Conservation (phyloP, 768 basidiomycete genomes). For the Leccinum boreale region DNA sequence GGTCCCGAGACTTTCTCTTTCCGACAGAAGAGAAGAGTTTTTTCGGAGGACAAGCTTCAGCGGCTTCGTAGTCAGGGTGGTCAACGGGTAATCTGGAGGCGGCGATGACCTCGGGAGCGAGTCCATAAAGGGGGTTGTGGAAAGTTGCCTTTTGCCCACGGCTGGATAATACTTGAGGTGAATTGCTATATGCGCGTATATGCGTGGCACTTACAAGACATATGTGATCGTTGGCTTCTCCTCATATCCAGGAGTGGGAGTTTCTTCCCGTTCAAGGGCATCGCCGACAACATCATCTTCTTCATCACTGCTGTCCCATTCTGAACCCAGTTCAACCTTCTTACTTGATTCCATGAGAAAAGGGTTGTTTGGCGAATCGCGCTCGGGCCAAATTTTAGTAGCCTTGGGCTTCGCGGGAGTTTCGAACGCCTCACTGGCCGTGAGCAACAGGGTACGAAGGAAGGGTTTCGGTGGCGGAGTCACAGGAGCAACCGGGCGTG, state of each 20-base stretch:
- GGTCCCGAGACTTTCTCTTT: constrained; percentile 27
- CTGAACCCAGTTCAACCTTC: constrained; percentile 17
- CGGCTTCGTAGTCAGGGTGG: constrained; percentile 65
- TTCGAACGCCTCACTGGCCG: constrained; percentile 23
- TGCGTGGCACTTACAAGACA: constrained; percentile 58
- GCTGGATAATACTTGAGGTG: constrained; percentile 35
- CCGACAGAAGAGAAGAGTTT: constrained; percentile 50
- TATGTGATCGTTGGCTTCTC: constrained; percentile 67
- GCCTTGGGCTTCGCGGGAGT: constrained; percentile 41
- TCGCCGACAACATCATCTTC: constrained; percentile 31
- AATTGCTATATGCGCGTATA: neutral
- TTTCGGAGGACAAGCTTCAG: constrained; percentile 51
- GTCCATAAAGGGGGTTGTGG: constrained; percentile 61
- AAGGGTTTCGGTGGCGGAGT: constrained; percentile 25
- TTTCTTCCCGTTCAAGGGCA: constrained; percentile 32
- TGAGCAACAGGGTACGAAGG: constrained; percentile 21
- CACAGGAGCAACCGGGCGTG: constrained; percentile 16
- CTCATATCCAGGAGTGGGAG: constrained; percentile 37
- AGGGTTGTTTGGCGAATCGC: constrained; percentile 71
- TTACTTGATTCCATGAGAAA: constrained; percentile 47
- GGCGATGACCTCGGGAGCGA: constrained; percentile 37
- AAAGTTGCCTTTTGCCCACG: constrained; percentile 63
- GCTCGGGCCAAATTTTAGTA: constrained; percentile 35
- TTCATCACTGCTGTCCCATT: constrained; percentile 35
- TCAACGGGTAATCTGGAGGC: constrained; percentile 54